Base-by-base conservation (phyloP, 2,329 filamentous ascomycete genomes). In the Aureobasidium sp. region DNA sequence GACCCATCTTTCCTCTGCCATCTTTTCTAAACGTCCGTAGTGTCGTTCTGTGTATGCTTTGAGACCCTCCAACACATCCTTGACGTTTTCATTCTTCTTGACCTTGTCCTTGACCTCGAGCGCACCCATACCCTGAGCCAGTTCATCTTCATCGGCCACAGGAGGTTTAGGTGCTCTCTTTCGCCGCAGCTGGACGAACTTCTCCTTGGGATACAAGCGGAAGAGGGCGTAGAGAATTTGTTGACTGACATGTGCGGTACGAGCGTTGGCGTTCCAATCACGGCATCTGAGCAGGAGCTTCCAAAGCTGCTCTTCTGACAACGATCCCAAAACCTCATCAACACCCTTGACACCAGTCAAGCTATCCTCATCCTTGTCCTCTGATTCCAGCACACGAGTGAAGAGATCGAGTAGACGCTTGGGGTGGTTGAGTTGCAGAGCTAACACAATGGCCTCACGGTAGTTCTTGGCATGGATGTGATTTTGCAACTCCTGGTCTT, bases 201-300 rank as follows among this genome's bases (percentile, higher is more conserved):
- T 85, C 53, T 85, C 84, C 2, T 90, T 89, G 1, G 91, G 89
- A 70, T 96, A 96, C 63, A 86, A 89, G 66, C 85, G 85, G 57
- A 96, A 85, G 8, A 99, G 71, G 1, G 89, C 85, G 78, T 86
- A 88, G 8, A 99, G 77, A 15, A 99, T 87, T 37, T 87, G 85
- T 75, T 99, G 94, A 0, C 94, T 89, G 1, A 97, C 85, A 5
- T 86, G 83, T 0, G 91, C 87, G 3, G 91, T 96, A 64, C 90
- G 83, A 0, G 91, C 91, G 68, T 97, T 97, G 5, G 94, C 96
- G 72, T 99, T 99, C 94, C 94, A 99, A 76, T 99, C 94, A 49
- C 95, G 83, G 48, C 97, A 76, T 63, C 94, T 82, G 40, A 93
- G 79, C 0, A 99, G 82, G 15, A 99, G 82, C 7, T 85, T 80